A percentile compares a stretch with the other conserved stretches of the same genome.
phyloP scores from a whole-genome alignment of 2,329 filamentous ascomycete species.

The Colletotrichum falcatum region DNA sequence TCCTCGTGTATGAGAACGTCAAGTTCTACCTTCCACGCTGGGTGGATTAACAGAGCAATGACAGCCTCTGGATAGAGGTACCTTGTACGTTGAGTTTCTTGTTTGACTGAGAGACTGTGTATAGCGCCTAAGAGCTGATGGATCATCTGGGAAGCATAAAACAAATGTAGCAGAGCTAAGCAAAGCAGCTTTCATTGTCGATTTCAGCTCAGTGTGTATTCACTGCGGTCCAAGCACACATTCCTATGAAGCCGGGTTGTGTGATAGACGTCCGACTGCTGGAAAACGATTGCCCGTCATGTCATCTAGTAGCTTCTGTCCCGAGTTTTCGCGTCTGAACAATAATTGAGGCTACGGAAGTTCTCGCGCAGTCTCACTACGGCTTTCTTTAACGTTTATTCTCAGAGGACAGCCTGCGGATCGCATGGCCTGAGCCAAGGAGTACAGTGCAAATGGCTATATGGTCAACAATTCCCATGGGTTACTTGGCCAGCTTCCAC shows the following conservation, averaged over 20 bases:
- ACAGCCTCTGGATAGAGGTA: neutral
- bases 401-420: neutral
- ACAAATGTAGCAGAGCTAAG: neutral
- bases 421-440: neutral
- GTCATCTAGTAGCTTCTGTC: neutral
- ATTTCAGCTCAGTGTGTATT: neutral
- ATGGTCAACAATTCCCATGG: neutral
- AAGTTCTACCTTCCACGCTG: slow-evolving; percentile 74
- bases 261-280: neutral
- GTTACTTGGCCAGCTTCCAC: neutral
- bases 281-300: neutral
- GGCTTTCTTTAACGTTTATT: neutral
- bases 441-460: neutral
- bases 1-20: slow-evolving; percentile 96
- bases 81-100: neutral
- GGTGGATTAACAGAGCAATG: slow-evolving; percentile 22
- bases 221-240: neutral
- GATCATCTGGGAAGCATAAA: neutral
- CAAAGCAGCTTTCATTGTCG: neutral
- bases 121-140: neutral
- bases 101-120: neutral
- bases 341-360: neutral
- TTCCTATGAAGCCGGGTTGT: neutral
- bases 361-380: neutral
- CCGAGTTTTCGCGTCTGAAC: neutral